Evolutionary conservation across 805 yeast species (phyloP).

Genomic region (Candida sithepensis): DNA sequence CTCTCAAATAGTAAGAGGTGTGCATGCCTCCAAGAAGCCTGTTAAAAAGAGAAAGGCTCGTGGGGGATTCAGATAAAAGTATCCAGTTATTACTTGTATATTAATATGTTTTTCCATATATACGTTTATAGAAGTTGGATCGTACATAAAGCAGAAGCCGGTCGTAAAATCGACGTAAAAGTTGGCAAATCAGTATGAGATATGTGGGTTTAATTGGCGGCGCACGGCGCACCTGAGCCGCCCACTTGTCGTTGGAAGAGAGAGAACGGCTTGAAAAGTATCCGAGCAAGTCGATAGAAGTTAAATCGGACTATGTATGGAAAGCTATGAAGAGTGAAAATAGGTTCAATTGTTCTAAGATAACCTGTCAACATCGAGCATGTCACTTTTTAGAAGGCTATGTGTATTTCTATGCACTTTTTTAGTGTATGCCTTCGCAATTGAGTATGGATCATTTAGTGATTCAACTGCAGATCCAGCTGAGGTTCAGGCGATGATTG

Average conservation of each 20-base stretch:
- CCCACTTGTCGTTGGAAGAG: too few species aligned
- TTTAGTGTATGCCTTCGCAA: slow-evolving; percentile 1
- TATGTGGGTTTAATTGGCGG: too few species aligned
- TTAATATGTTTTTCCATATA: slow-evolving; percentile 1
- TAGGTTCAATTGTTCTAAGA: too few species aligned
- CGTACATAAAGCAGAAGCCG: background rate
- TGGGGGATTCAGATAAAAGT: slow-evolving; percentile 18
- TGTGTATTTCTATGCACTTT: slow-evolving; percentile 1
- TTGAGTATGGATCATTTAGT: slow-evolving; percentile 8
- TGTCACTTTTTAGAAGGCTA: background rate
- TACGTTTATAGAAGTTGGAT: background rate
- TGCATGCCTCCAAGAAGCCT: background rate
- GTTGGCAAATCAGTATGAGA: too few species aligned
- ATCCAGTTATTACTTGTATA: background rate
- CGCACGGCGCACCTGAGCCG: too few species aligned
- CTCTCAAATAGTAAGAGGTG: slow-evolving; percentile 8
- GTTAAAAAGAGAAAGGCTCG: slow-evolving; percentile 10
- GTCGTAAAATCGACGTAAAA: too few species aligned
- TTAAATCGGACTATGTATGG: too few species aligned
- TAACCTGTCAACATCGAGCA: background rate
- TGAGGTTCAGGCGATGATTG: slow-evolving; percentile 7
- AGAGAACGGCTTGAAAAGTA: too few species aligned
- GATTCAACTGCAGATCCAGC: slow-evolving; percentile 1
- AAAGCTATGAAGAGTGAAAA: too few species aligned
- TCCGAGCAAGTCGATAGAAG: too few species aligned